phyloP scores from a whole-genome alignment of 306 rosid species.

The Corylus heterophylla region DNA sequence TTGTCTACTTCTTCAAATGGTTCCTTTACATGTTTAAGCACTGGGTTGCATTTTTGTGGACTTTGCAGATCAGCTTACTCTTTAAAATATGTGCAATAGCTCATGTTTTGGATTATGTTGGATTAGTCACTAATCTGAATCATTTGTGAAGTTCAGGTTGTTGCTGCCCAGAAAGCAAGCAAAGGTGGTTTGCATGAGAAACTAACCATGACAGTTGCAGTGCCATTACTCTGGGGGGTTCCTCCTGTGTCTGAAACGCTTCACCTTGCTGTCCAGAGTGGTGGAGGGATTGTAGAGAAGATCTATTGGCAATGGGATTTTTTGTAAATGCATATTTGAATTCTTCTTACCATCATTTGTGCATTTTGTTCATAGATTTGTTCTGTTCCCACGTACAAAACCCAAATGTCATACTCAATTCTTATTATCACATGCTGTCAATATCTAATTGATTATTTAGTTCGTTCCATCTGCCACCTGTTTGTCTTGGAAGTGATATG shows the following conservation, averaged over 20 bases:
- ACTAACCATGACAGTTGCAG: conserved; percentile 96
- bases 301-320: conserved; percentile 97
- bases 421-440: neutral
- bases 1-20: neutral
- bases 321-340: conserved; percentile 48
- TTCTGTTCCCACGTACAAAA: conserved; percentile 36
- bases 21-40: neutral
- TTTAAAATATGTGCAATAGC: neutral
- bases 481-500: neutral
- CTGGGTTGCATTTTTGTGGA: neutral
- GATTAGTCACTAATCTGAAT: neutral
- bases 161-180: conserved; percentile 82
- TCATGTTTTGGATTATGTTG: neutral
- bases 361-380: conserved; percentile 66
- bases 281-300: conserved; percentile 97
- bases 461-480: neutral
- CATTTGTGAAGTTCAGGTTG: conserved; percentile 50
- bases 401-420: neutral
- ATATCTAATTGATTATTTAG: conserved; percentile 16
- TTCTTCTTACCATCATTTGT: conserved; percentile 68
- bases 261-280: conserved; percentile 95
- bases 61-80: neutral
- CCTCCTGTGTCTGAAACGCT: conserved; percentile 97
- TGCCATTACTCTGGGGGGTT: conserved; percentile 96
- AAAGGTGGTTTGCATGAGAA: conserved; percentile 90